Evolutionary conservation across 2,329 filamentous ascomycete genomes (phyloP), one percentile per base, ranked within the genome.

Genomic region (Trichoderma koningiopsis): DNA sequence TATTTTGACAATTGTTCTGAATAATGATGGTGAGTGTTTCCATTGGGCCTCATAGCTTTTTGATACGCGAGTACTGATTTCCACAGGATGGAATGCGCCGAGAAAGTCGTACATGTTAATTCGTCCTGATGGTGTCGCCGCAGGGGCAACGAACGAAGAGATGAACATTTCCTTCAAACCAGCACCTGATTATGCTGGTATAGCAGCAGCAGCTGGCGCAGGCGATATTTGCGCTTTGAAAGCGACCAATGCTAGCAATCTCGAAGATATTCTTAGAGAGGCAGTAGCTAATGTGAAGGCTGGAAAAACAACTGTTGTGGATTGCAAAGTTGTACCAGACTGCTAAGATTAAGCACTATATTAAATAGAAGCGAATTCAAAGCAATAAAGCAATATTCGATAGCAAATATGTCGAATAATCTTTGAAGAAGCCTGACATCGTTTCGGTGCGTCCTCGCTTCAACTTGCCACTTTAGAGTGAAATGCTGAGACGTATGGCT

Each of bases 81-180:
- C 10, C 3, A 59, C 43, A 80, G 85, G 86, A 52, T 89, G 87
- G 87, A 88, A 89, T 73, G 87, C 87, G 0, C 87, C 88, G 4
- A 82, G 87, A 3, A 83, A 82, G 43, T 89, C 86, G 0, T 77
- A 88, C 52, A 77, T 87, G 2, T 80, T 89, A 14, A 87, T 89
- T 0, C 87, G 89, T 71, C 87, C 87, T 0, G 79, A 88, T 4
- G 87, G 87, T 0, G 75, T 84, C 3, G 87, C 83, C 1, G 84
- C 86, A 31, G 81, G 77, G 72, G 85, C 85, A 0, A 84, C 81
- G 16, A 88, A 88, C 75, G 86, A 88, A 69, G 88, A 89, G 74
- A 84, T 89, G 72, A 89, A 88, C 74, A 88, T 89, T 71, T 86
- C 85, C 0, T 88, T 89, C 70, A 81, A 83, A 31, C 88, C 88